These are phyloP conservation scores for Cryptomeria japonica DNA, from an alignment of 75 land plant genomes.

Conservation along the genomic window DNA sequence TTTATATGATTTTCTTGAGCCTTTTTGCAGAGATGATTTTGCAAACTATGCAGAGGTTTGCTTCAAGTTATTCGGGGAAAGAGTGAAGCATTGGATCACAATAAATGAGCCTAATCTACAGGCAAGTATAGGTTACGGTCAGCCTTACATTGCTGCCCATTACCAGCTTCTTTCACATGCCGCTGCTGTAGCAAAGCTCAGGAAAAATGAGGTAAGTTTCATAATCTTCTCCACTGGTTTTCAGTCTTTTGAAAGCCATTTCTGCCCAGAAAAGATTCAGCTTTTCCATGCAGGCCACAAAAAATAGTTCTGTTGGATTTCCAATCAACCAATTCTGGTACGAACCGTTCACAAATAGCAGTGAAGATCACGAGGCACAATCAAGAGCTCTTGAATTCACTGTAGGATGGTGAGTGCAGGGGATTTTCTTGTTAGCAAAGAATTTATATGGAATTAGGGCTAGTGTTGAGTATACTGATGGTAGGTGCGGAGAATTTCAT, in stretches of 20 bases:
- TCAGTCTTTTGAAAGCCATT: neutral
- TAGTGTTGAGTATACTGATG: too few species aligned
- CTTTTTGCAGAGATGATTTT: slow-evolving; percentile 39
- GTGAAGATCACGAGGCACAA: neutral
- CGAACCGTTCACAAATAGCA: neutral
- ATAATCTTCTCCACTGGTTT: neutral
- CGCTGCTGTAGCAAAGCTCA: slow-evolving; percentile 14
- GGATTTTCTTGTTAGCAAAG: neutral
- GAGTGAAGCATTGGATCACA: slow-evolving; percentile 48
- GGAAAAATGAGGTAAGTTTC: neutral
- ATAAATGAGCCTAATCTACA: slow-evolving; percentile 36
- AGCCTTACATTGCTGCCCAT: slow-evolving; percentile 20
- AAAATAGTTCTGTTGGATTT: neutral
- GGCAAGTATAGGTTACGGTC: slow-evolving; percentile 15
- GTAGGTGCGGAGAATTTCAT: too few species aligned
- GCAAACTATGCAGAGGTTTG: slow-evolving; percentile 38
- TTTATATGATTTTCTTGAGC: neutral
- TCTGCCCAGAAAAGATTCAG: neutral
- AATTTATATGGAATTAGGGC: neutral
- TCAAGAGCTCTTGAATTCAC: neutral
- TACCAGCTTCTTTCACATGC: slow-evolving; percentile 10
- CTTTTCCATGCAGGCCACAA: neutral
- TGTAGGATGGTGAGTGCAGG: neutral
- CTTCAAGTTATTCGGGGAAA: slow-evolving; percentile 44
- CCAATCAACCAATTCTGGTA: neutral